Percentiles rank a stretch among this genome's conserved stretches.
Evolutionary conservation across 2,329 filamentous ascomycete species (phyloP).

Genomic region (Verticillium tricorpus): DNA sequence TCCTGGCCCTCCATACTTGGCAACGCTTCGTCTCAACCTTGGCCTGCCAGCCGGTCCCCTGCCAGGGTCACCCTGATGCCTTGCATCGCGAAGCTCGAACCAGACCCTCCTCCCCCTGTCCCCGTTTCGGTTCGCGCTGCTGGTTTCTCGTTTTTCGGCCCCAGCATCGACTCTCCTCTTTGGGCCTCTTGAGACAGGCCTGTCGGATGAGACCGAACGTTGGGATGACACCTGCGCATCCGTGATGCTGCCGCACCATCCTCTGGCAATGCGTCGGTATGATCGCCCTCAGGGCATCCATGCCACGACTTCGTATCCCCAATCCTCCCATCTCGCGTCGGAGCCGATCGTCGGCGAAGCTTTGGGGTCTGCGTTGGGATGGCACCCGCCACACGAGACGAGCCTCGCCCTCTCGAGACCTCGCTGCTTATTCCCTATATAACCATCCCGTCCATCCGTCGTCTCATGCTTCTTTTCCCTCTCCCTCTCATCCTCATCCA

Average conservation of each 20-base stretch:
- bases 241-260: background rate
- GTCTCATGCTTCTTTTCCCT: constrained; percentile 4
- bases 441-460: constrained; percentile 2
- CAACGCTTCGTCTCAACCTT: background rate
- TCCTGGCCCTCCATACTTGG: background rate
- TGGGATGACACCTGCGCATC: background rate
- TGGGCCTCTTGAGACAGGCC: background rate
- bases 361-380: background rate
- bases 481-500: constrained; percentile 15
- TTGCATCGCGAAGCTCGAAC: background rate
- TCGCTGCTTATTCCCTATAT: constrained; percentile 3
- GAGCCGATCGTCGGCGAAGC: background rate
- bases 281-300: background rate
- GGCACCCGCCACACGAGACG: background rate
- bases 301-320: background rate
- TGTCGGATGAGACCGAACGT: background rate
- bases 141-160: background rate
- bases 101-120: background rate
- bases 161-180: background rate
- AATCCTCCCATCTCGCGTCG: background rate
- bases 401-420: background rate
- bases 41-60: background rate
- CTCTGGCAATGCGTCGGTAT: background rate
- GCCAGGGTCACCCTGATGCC: background rate
- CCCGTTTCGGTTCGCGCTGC: background rate